Evolutionary conservation across 169 alveolate genomes (phyloP).

Genomic region (Prorocentrum cordatum): DNA sequence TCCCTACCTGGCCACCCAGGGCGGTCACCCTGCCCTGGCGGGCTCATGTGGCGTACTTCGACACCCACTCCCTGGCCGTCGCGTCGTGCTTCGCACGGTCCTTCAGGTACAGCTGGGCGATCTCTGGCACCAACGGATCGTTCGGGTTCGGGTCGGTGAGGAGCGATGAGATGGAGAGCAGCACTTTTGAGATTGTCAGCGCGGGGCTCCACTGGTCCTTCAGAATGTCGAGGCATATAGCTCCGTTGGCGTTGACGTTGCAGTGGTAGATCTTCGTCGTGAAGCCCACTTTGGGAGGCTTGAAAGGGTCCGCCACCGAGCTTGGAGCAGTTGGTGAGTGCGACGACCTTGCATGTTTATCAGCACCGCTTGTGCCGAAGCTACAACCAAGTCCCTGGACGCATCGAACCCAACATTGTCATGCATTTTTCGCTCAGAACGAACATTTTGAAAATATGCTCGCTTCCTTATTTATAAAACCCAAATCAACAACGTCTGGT

Average conservation of each 20-base stretch:
- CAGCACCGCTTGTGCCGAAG: too few species aligned
- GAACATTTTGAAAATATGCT: too few species aligned
- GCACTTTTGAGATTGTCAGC: constrained; percentile 94
- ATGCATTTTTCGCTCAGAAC: too few species aligned
- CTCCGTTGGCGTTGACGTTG: constrained; percentile 91
- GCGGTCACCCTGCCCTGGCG: too few species aligned
- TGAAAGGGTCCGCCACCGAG: too few species aligned
- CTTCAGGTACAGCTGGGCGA: constrained; percentile 21
- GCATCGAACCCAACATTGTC: too few species aligned
- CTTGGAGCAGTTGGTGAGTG: too few species aligned
- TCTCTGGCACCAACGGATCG: constrained; percentile 83
- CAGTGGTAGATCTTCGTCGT: constrained; percentile 98
- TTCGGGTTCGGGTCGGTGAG: constrained; percentile 97
- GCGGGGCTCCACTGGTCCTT: constrained; percentile 99
- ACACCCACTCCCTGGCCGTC: constrained; percentile 39
- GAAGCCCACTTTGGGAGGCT: constrained; percentile 98
- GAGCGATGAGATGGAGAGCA: constrained; percentile 92
- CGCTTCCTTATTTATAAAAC: too few species aligned
- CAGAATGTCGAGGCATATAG: constrained; percentile 89
- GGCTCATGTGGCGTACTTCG: constrained; percentile 14
- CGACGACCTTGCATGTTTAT: too few species aligned
- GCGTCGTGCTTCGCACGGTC: constrained; percentile 36
- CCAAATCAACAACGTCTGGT: too few species aligned
- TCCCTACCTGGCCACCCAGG: too few species aligned
- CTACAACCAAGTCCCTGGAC: too few species aligned